Conservation (phyloP, 2,329 filamentous ascomycete species). For the Penicillium rolfsii region DNA sequence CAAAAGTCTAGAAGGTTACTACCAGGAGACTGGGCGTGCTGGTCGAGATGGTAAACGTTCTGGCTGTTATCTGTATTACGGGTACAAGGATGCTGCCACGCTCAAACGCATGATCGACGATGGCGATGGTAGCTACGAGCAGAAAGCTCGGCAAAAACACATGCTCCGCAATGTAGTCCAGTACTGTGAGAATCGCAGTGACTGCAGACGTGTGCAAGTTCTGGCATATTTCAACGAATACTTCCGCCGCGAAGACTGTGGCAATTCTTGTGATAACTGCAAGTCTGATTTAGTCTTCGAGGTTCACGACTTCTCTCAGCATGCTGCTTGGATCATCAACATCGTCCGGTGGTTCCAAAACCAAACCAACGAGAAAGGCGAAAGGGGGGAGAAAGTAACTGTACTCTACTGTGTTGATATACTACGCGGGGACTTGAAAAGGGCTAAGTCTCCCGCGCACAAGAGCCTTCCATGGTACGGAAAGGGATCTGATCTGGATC, state of each 20-base stretch:
- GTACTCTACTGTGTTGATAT: conserved; percentile 82
- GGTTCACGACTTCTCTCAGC: conserved; percentile 73
- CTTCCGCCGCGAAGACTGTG: conserved; percentile 73
- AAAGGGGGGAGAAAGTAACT: conserved; percentile 61
- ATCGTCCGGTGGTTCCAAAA: conserved; percentile 64
- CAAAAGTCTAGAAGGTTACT: conserved; percentile 96
- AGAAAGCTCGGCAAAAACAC: conserved; percentile 79
- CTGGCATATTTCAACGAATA: conserved; percentile 92
- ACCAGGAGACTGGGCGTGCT: conserved; percentile 95
- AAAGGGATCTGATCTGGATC: conserved; percentile 68
- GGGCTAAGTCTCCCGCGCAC: conserved; percentile 57
- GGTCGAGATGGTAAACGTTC: conserved; percentile 87
- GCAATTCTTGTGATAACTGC: conserved; percentile 86
- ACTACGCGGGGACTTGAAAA: conserved; percentile 70
- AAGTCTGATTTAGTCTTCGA: conserved; percentile 71
- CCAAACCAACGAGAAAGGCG: conserved; percentile 4
- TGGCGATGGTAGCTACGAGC: conserved; percentile 73
- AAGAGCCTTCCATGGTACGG: conserved; percentile 64
- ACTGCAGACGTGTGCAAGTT: conserved; percentile 86
- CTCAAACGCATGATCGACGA: conserved; percentile 81
- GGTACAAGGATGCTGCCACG: conserved; percentile 73
- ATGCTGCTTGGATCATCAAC: conserved; percentile 70
- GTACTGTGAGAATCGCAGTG: conserved; percentile 85
- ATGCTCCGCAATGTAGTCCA: conserved; percentile 86
- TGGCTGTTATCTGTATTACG: conserved; percentile 88